Percentiles rank a stretch among this genome's conserved stretches.
These are phyloP conservation scores for Simplicillium aogashimaense DNA, from an alignment of 2,329 filamentous ascomycete genomes.

Conservation along the genomic window DNA sequence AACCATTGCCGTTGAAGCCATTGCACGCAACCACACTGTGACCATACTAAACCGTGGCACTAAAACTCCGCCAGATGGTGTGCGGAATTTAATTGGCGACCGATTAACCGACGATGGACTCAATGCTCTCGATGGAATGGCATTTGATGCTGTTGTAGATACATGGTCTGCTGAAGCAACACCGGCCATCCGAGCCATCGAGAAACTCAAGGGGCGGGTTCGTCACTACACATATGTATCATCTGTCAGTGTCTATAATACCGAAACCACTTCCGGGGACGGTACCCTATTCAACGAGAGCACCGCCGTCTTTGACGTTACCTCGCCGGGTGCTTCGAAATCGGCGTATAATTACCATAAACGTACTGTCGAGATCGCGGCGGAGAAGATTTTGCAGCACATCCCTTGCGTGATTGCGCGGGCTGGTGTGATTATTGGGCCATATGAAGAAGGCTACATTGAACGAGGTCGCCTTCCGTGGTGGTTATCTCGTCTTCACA, in stretches of 20 bases:
- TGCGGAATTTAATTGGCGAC: background rate
- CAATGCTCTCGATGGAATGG: background rate
- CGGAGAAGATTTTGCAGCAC: background rate
- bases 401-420: background rate
- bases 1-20: background rate
- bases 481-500: background rate
- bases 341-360: background rate
- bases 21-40: background rate
- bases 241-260: conserved; percentile 1
- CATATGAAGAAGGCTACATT: background rate
- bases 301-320: background rate
- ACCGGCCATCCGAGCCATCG: background rate
- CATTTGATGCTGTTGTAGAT: conserved; percentile 1
- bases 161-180: background rate
- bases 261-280: background rate
- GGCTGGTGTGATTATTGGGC: background rate
- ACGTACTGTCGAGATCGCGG: background rate
- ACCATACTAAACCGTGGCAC: conserved; percentile 1
- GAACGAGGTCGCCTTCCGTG: background rate
- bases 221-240: conserved; percentile 1
- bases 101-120: background rate
- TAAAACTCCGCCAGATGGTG: background rate
- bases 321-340: background rate
- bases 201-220: background rate
- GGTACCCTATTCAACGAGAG: background rate